phyloP scores from a whole-genome alignment of 352 stramenopile species.

The Phytopythium helicoides region DNA sequence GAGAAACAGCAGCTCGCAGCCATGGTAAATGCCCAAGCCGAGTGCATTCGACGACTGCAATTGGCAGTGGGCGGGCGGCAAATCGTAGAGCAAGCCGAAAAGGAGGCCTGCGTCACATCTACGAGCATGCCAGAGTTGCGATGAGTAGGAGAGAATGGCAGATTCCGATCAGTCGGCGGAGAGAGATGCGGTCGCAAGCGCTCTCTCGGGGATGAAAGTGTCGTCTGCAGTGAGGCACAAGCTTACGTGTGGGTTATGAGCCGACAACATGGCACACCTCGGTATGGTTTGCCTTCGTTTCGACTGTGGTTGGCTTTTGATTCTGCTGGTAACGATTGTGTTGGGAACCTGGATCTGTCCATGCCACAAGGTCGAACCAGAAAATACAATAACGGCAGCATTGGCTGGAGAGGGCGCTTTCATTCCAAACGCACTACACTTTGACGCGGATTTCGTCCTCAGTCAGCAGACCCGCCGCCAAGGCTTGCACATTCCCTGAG shows the following conservation, averaged over 20 bases:
- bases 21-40: conserved; percentile 31
- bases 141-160: conserved; percentile 12
- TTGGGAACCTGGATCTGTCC: too few species aligned
- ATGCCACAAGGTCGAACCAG: background rate
- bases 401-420: background rate
- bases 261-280: conserved; percentile 4
- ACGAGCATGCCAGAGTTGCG: background rate
- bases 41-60: conserved; percentile 51
- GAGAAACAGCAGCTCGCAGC: conserved; percentile 47
- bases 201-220: background rate
- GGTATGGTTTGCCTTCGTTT: conserved; percentile 4
- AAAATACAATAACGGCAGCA: background rate
- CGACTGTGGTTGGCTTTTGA: too few species aligned
- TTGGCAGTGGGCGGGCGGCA: conserved; percentile 40
- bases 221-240: background rate
- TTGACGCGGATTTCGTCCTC: conserved; percentile 95
- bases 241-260: conserved; percentile 5
- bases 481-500: conserved; percentile 85
- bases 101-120: background rate
- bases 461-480: conserved; percentile 87
- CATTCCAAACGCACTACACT: conserved; percentile 70
- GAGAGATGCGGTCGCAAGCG: conserved; percentile 5
- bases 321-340: too few species aligned
- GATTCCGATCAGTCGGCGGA: background rate
- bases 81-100: conserved; percentile 23